These are phyloP conservation scores for Linum tenue DNA, from an alignment of 345 rosid genomes.

Conservation along the genomic window DNA sequence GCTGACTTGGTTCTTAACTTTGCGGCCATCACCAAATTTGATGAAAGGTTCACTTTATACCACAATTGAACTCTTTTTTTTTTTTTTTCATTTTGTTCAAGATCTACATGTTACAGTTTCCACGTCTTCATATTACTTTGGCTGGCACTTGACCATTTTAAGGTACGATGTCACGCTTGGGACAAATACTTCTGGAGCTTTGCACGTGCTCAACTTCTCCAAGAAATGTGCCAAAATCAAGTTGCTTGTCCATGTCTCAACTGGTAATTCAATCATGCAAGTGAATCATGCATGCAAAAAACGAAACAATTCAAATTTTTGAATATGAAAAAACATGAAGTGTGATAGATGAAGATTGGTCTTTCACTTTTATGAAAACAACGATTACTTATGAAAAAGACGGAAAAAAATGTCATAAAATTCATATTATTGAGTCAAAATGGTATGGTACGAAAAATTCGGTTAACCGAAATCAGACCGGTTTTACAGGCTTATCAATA, in stretches of 20 bases:
- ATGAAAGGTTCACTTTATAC: constrained; percentile 44
- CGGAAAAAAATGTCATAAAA: no score
- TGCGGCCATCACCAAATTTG: constrained; percentile 67
- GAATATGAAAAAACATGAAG: no score
- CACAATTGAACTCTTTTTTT: background rate
- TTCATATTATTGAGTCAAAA: no score
- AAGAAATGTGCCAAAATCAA: constrained; percentile 31
- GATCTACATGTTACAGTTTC: no score
- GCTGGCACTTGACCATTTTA: constrained; percentile 7
- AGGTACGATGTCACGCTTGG: constrained; percentile 54
- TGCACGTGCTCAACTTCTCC: constrained; percentile 32
- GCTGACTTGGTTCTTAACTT: constrained; percentile 47
- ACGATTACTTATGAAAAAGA: no score
- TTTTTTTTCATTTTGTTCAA: background rate
- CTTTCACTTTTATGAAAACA: no score
- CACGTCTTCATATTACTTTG: background rate
- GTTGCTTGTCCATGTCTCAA: constrained; percentile 51
- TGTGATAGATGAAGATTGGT: no score
- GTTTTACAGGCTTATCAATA: no score
- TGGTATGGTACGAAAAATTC: no score
- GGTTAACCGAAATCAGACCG: no score
- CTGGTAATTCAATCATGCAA: constrained; percentile 25
- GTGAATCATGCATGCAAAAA: no score
- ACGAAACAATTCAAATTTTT: no score
- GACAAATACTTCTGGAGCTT: constrained; percentile 44